Evolutionary conservation across 768 basidiomycete species (phyloP).

Genomic region (Termitomyces sp.): DNA sequence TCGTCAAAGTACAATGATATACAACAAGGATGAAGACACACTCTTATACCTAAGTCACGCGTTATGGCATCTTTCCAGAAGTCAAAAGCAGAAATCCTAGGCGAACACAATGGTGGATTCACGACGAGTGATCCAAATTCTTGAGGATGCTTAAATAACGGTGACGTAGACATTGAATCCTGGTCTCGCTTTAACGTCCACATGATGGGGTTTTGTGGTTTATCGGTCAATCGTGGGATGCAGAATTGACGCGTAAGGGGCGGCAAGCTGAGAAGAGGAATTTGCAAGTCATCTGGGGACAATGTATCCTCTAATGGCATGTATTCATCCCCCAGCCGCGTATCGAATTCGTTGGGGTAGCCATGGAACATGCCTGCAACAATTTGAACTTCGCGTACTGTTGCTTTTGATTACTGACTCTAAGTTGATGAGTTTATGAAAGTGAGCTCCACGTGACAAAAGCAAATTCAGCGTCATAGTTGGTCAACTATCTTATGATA

Average conservation of each 20-base stretch:
- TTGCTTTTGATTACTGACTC: no score
- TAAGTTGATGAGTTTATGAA: no score
- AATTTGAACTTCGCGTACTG: neutral
- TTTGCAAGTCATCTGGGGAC: slow-evolving; percentile 23
- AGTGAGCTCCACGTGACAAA: neutral
- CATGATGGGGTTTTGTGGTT: slow-evolving; percentile 77
- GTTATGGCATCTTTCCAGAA: slow-evolving; percentile 18
- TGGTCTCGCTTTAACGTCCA: slow-evolving; percentile 38
- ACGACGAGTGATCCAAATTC: slow-evolving; percentile 25
- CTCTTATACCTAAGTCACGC: slow-evolving; percentile 19
- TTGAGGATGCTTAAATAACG: slow-evolving; percentile 18
- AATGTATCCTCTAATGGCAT: slow-evolving; percentile 6
- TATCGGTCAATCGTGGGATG: slow-evolving; percentile 60
- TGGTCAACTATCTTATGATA: no score
- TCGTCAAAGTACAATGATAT: neutral
- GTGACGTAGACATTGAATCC: slow-evolving; percentile 8
- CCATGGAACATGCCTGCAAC: slow-evolving; percentile 7
- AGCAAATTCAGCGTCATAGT: neutral
- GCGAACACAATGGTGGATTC: slow-evolving; percentile 12
- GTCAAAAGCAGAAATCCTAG: neutral
- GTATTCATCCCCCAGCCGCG: neutral
- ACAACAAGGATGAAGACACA: slow-evolving; percentile 6
- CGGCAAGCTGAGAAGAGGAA: slow-evolving; percentile 12
- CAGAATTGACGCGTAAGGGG: slow-evolving; percentile 47
- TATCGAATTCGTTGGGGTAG: neutral